Evolutionary conservation across 805 yeast genomes (phyloP), one percentile per base, ranked within the genome.

Genomic region (Myxozyma mucilagina): DNA sequence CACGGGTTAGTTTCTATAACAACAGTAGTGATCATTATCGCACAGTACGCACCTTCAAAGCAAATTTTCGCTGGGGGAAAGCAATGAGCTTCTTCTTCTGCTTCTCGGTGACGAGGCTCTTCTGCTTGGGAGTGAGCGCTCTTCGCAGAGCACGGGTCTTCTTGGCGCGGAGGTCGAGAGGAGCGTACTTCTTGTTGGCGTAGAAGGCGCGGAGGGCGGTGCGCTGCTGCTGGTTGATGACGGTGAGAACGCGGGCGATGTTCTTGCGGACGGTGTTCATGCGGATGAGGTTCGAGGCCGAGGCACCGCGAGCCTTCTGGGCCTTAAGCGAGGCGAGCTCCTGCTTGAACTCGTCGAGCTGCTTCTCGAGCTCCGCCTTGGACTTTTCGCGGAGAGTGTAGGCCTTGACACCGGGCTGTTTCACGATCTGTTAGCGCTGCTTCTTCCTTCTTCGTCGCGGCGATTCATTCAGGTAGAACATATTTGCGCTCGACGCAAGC

Each of bases 81-180:
- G 97, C 96, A 76, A 85, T 84, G 76, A 85, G 85, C 82, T 84
- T 87, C 92, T 94, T 94, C 82, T 84, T 85, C 78, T 92, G 90
- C 85, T 89, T 91, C 73, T 81, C 87, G 76, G 98, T 93, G 79
- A 82, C 80, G 79, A 82, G 82, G 74, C 84, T 76, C 78, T 89
- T 87, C 84, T 94, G 97, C 80, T 80, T 80, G 77, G 87, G 84
- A 80, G 97, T 86, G 78, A 94, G 85, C 78, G 87, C 85, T 86
- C 98, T 89, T 89, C 99, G 93, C 82, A 93, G 82, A 80, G 99
- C 98, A 87, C 98, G 93, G 82, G 99, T 94, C 89, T 94, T 90
- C 93, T 94, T 94, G 75, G 91, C 96, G 85, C 98, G 93, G 83
- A 94, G 86, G 80, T 92, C 97, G 85, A 93, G 92, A 85, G 99